phyloP scores from a whole-genome alignment of 2,329 filamentous ascomycete genomes.

The Pleurostoma richardsiae region DNA sequence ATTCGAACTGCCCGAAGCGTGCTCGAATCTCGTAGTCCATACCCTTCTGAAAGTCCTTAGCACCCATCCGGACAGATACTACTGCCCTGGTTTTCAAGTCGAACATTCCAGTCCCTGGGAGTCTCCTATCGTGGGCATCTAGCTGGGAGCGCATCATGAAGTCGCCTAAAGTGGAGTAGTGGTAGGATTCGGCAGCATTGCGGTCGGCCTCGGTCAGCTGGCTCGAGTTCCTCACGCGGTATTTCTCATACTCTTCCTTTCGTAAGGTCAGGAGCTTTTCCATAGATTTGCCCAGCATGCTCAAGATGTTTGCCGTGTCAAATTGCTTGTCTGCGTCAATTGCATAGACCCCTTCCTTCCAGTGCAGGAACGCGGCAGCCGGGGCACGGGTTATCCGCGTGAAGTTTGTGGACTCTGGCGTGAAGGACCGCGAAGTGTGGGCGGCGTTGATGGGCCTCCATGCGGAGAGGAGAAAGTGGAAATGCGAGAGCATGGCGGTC shows the following conservation, averaged over 20 bases:
- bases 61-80: slow-evolving; percentile 85
- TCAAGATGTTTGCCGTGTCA: slow-evolving; percentile 79
- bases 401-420: slow-evolving; percentile 57
- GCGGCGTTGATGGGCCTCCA: slow-evolving; percentile 70
- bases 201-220: slow-evolving; percentile 68
- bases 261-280: slow-evolving; percentile 88
- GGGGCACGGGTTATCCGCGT: slow-evolving; percentile 70
- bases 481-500: slow-evolving; percentile 81
- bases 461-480: slow-evolving; percentile 83
- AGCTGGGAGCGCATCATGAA: slow-evolving; percentile 94
- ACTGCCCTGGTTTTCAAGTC: slow-evolving; percentile 95
- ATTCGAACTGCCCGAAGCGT: slow-evolving; percentile 76
- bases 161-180: slow-evolving; percentile 81
- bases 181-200: slow-evolving; percentile 70
- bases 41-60: slow-evolving; percentile 64
- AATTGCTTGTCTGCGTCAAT: slow-evolving; percentile 95
- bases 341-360: slow-evolving; percentile 81
- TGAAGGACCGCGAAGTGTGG: slow-evolving; percentile 64
- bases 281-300: slow-evolving; percentile 91
- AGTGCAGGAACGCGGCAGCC: slow-evolving; percentile 74
- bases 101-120: slow-evolving; percentile 91
- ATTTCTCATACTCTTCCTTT: slow-evolving; percentile 80
- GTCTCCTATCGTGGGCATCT: slow-evolving; percentile 78
- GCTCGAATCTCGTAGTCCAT: slow-evolving; percentile 81
- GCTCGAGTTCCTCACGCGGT: slow-evolving; percentile 63